Evolutionary conservation across 2,329 filamentous ascomycete species (phyloP), one percentile per base, ranked within the genome.

Genomic region (Boeremia exigua): DNA sequence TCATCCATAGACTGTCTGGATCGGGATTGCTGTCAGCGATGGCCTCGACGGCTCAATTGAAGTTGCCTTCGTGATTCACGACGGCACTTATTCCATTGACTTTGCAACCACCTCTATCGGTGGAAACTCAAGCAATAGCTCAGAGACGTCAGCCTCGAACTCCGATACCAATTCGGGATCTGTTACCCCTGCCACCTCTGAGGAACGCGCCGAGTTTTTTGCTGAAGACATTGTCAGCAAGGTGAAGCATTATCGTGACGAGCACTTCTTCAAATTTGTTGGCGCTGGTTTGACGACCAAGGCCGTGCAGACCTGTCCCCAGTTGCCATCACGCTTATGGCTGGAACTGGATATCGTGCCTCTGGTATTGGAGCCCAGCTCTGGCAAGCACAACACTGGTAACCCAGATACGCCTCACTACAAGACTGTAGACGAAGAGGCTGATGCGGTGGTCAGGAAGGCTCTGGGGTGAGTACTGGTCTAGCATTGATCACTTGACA

Each of bases 361-460:
- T 1, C 80, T 94, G 36, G 83, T 89, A 3, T 80, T 92, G 15
- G 60, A 63, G 32, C 65, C 63, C 10, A 61, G 63, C 15, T 44
- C 48, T n/a, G 32, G 58, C 6, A 39, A 44, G 38, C 28, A 57
- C 25, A 55, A 50, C 34, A 48, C 52, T 4, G 45, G 30, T 27
- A 30, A 27, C 25, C 37, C 48, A 9, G 38, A 54, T n/a, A 37
- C 39, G 59, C 84, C 83, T 80, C 78, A 82, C 40, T 73, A 77
- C 30, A 85, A 86, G 69, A 78, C 81, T n/a, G 82, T 92, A 4
- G 91, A 93, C 65, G 91, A 95, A 71, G 87, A 92, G 72, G 90
- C 91, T 1, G 91, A 94, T 70, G 90, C 88, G 0, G 89, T 93
- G 84, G 88, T 88, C 1, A 82, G 91, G 58, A 93, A 92, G 78